Base-by-base conservation (phyloP, 1,284 basidiomycete species). In the Violaceomyces palustris region DNA sequence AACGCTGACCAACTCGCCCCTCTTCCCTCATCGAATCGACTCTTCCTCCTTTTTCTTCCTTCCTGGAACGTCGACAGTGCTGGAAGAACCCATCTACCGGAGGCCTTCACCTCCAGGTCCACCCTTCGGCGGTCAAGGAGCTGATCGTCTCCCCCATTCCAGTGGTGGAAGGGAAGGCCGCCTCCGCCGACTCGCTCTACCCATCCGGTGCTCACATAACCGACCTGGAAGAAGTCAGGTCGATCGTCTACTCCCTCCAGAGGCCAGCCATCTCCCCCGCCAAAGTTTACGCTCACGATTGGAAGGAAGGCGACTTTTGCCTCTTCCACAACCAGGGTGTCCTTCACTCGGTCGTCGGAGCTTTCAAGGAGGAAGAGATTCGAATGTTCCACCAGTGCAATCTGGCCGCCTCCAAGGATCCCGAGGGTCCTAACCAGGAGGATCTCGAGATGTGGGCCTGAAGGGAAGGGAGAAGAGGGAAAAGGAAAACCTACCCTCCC, bases 21-120 rank as follows among this genome's bases (percentile, higher is more conserved):
- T 23, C 28, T 41, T 23, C 35, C 19, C 18, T 23, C 25, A n/a
- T 6, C n/a, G 39, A 10, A 14, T 17, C 21, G 27, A 19, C 8
- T 17, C 7, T 19, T 25, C 24, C 31, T n/a, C n/a, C 40, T 6
- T 21, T 74, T 82, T n/a, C n/a, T n/a, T n/a, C n/a, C n/a, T n/a
- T n/a, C n/a, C n/a, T n/a, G n/a, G n/a, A n/a, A n/a, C n/a, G n/a
- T n/a, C n/a, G n/a, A n/a, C n/a, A n/a, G n/a, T n/a, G n/a, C 6
- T 89, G 87, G 87, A 89, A 88, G 79, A 89, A 89, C 74, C 85
- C 86, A 0, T 80, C 81, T 2, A 89, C 86, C 2, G 82, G 82
- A 12, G 76, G 77, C 2, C 77, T 89, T 14, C 84, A 87, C 69
- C 81, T 88, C 74, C 83, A 90, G 67, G 69, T 74, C 4, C 72